Base-by-base conservation (phyloP, 805 yeast genomes). In the Ogataea nitratoaversa region DNA sequence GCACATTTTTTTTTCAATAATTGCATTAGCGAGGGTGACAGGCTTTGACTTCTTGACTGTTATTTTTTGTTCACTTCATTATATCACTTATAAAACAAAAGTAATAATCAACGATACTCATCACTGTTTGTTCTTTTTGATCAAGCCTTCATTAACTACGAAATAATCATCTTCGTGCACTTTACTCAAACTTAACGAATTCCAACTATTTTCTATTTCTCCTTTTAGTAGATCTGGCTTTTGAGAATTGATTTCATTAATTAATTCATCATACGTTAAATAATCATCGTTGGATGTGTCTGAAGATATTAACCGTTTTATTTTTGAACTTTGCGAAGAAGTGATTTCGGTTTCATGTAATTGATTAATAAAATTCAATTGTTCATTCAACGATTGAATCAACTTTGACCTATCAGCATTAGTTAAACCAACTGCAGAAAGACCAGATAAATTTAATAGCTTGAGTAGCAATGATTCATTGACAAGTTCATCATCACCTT, bases 381-480 rank as follows among this genome's bases (percentile, higher is more conserved):
- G 84, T 14, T 69, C 68, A 29, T 63, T 61, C 35, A 79, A 52
- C 1, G 68, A 64, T 0, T 41, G 32, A 12, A 62, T 57, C 30
- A 73, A 57, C 22, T 49, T 49, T 3, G 46, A 42, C 18, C 65
- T 57, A 28, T 68, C 64, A 3, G 50, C 53, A 0, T 39, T 38
- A 4, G 59, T 20, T 9, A 65, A 40, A 6, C 49, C 11, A 7
- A 6, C 43, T 8, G 60, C 49, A 3, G 71, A 65, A 5, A 79
- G 48, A 0, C 84, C 84, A 0, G 83, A 71, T 17, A 78, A 53
- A 30, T 65, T 63, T 24, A 75, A 49, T 34, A 78, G 50, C 31
- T 65, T 72, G 19, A 41, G 32, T 5, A 63, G 30, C 23, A 54
- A 31, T 7, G 38, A 35, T 6, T 38, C 29, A n/a, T n/a, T n/a